A percentile compares a stretch with the other conserved stretches of the same genome.
Conservation (phyloP, 2,329 filamentous ascomycete genomes). For the Aspergillus eucalypticola region DNA sequence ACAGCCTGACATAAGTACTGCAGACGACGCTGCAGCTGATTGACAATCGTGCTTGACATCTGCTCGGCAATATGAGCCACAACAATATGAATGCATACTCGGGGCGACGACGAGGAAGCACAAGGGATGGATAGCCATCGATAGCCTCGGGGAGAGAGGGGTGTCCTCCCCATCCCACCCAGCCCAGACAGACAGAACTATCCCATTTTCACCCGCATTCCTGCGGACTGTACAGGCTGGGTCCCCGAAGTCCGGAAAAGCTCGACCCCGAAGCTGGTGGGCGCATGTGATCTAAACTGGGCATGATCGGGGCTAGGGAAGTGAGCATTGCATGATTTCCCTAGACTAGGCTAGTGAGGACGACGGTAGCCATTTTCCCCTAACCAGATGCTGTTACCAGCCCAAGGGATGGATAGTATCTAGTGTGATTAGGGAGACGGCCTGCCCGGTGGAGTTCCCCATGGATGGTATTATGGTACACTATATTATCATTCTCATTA, state of each 20-base stretch:
- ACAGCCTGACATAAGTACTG: neutral
- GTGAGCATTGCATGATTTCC: conserved; percentile 1
- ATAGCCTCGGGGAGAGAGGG: neutral
- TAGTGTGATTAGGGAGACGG: too few relatives aligned
- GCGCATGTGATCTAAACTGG: conserved; percentile 11
- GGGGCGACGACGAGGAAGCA: neutral
- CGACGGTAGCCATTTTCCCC: too few relatives aligned
- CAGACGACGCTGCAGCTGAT: neutral
- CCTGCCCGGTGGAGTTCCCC: too few relatives aligned
- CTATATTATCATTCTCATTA: too few relatives aligned
- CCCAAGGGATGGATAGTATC: too few relatives aligned
- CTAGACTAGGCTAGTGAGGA: too few relatives aligned
- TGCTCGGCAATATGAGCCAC: neutral
- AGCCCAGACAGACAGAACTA: neutral
- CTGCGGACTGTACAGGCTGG: conserved; percentile 3
- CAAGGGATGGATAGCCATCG: neutral
- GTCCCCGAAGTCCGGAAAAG: conserved; percentile 8
- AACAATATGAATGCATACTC: neutral
- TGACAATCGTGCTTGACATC: neutral
- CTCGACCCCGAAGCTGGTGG: conserved; percentile 5
- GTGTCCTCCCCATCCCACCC: too few relatives aligned
- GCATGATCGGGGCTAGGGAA: neutral
- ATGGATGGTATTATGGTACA: too few relatives aligned
- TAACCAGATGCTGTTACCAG: too few relatives aligned
- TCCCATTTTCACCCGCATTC: conserved; percentile 1